phyloP scores from a whole-genome alignment of 805 yeast genomes.

The Candida mattraensis region DNA sequence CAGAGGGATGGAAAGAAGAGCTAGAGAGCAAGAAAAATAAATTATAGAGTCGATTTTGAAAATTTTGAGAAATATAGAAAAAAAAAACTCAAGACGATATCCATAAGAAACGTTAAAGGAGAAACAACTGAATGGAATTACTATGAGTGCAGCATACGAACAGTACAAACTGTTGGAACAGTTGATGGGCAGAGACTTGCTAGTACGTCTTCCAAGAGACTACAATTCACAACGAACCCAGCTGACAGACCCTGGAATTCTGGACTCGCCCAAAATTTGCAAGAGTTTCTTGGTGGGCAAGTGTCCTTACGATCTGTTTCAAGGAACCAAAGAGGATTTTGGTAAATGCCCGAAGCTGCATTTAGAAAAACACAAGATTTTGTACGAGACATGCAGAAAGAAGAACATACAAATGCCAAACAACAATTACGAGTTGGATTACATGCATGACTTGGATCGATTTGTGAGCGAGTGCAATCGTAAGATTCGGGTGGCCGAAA shows the following conservation, averaged over 20 bases:
- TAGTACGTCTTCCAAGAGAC: slow-evolving; percentile 31
- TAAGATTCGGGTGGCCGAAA: slow-evolving; percentile 60
- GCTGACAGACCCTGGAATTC: slow-evolving; percentile 30
- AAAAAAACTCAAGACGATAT: too few relatives aligned
- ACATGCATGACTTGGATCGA: slow-evolving; percentile 44
- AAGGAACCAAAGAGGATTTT: slow-evolving; percentile 77
- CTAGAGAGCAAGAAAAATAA: too few relatives aligned
- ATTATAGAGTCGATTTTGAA: too few relatives aligned
- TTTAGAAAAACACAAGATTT: slow-evolving; percentile 67
- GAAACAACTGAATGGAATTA: not conserved
- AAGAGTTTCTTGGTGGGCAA: slow-evolving; percentile 79
- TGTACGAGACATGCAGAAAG: slow-evolving; percentile 56
- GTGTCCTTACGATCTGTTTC: slow-evolving; percentile 83
- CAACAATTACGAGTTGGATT: slow-evolving; percentile 44
- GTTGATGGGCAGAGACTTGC: slow-evolving; percentile 69
- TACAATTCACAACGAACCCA: slow-evolving; percentile 19
- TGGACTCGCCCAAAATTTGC: slow-evolving; percentile 65
- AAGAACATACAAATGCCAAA: slow-evolving; percentile 39
- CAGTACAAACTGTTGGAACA: slow-evolving; percentile 76
- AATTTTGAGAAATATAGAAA: too few relatives aligned
- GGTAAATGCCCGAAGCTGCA: slow-evolving; percentile 81
- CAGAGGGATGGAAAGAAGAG: not conserved
- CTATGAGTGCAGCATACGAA: slow-evolving; percentile 47
- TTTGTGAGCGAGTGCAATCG: slow-evolving; percentile 68
- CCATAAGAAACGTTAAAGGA: not conserved